Evolutionary conservation across 345 rosid genomes (phyloP).

Genomic region (Citrus hindsii): DNA sequence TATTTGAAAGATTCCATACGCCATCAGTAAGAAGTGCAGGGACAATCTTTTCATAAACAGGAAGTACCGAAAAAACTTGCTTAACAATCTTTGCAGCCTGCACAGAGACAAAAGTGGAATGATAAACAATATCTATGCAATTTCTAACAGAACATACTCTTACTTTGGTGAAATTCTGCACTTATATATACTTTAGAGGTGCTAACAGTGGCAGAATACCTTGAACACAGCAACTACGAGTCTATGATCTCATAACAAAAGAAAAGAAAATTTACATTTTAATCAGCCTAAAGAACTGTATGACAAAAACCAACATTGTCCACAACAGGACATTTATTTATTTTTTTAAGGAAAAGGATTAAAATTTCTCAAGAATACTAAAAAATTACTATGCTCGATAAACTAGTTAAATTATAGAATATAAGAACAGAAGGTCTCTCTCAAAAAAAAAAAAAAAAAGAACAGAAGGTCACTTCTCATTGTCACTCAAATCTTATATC

Average conservation of each 20-base stretch:
- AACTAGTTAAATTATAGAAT: not conserved
- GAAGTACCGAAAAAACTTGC: constrained; percentile 85
- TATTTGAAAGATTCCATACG: constrained; percentile 81
- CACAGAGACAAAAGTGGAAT: constrained; percentile 5
- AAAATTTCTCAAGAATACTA: not conserved
- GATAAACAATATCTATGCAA: not conserved
- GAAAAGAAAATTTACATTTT: not conserved
- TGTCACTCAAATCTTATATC: not conserved
- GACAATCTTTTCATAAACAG: constrained; percentile 83
- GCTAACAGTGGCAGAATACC: not conserved
- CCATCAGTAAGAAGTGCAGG: constrained; percentile 76
- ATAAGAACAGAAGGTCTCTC: too few relatives aligned
- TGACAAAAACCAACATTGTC: not conserved
- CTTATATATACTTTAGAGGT: not conserved
- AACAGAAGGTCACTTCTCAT: not conserved
- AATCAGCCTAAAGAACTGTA: not conserved
- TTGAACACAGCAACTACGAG: not conserved
- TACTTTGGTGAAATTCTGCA: not conserved
- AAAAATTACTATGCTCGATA: not conserved
- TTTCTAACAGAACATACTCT: not conserved
- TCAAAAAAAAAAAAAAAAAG: too few relatives aligned
- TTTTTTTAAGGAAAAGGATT: not conserved
- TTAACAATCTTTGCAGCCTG: constrained; percentile 92
- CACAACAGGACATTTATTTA: not conserved
- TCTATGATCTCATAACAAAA: not conserved